Conservation (phyloP, 495 filamentous ascomycete species). For the Neurospora sp. region DNA sequence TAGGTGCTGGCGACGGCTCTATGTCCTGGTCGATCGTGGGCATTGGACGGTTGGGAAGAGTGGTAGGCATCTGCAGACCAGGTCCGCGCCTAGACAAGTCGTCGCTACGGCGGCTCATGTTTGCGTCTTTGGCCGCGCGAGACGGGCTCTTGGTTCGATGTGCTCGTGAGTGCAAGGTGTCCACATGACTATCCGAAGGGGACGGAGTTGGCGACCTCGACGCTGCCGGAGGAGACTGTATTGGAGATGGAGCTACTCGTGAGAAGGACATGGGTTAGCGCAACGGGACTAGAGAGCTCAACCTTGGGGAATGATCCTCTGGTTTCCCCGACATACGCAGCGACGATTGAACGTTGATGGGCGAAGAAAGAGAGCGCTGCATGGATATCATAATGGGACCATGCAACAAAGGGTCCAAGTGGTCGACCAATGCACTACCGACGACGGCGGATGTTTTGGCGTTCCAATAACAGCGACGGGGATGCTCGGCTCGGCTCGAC, state of each 20-base stretch:
- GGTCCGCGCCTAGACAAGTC: constrained; percentile 27
- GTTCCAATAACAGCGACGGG: neutral
- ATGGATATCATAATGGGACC: constrained; percentile 45
- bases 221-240: constrained; percentile 17
- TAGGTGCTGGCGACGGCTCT: constrained; percentile 15
- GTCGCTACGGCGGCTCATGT: constrained; percentile 27
- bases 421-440: constrained; percentile 23
- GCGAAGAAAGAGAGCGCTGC: constrained; percentile 44
- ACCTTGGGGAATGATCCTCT: neutral
- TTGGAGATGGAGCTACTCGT: constrained; percentile 17
- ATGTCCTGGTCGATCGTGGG: constrained; percentile 36
- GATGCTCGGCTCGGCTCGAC: neutral
- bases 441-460: neutral
- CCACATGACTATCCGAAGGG: constrained; percentile 33
- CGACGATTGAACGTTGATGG: constrained; percentile 41
- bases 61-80: constrained; percentile 26
- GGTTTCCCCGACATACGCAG: constrained; percentile 34
- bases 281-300: constrained; percentile 1
- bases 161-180: constrained; percentile 28
- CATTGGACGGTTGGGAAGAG: constrained; percentile 26
- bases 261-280: neutral
- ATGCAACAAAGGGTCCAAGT: constrained; percentile 20
- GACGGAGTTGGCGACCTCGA: constrained; percentile 36
- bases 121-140: constrained; percentile 22
- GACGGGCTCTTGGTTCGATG: constrained; percentile 35